These are phyloP conservation scores for Calonectria pauciramosa DNA, from an alignment of 2,329 filamentous ascomycete genomes.

Conservation along the genomic window DNA sequence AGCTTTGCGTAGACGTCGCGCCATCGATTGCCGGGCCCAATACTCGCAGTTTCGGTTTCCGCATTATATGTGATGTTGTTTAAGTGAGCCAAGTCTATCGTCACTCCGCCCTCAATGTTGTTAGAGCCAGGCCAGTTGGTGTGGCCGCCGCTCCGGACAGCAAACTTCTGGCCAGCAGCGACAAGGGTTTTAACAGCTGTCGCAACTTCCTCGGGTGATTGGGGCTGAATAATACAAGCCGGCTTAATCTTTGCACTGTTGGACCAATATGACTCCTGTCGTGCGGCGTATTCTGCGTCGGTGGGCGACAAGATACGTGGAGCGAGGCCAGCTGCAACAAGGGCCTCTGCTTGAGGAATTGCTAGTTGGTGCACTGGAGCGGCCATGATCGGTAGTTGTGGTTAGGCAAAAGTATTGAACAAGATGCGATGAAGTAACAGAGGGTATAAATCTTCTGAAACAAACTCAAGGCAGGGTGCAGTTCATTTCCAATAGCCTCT, in stretches of 20 bases:
- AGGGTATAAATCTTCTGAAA: not conserved
- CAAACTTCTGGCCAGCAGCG: constrained; percentile 32
- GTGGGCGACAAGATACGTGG: constrained; percentile 18
- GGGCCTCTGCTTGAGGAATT: constrained; percentile 19
- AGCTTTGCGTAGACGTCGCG: not conserved
- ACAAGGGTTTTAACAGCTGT: not conserved
- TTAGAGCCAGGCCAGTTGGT: constrained; percentile 47
- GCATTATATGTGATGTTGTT: constrained; percentile 44
- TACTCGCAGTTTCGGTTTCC: constrained; percentile 31
- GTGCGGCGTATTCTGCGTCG: constrained; percentile 27
- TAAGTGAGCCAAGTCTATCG: constrained; percentile 45
- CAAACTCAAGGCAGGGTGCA: not conserved
- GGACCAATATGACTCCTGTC: constrained; percentile 35
- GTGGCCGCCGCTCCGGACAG: constrained; percentile 50
- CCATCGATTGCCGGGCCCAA: constrained; percentile 42
- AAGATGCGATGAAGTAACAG: not conserved
- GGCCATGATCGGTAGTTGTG: not conserved
- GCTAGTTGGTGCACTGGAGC: not conserved
- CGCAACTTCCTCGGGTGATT: not conserved
- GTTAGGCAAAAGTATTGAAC: not conserved
- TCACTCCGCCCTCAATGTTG: constrained; percentile 44
- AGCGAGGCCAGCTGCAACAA: constrained; percentile 28
- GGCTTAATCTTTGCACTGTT: not conserved
- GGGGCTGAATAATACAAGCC: not conserved
- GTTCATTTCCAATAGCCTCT: not conserved